Evolutionary conservation across 2,329 filamentous ascomycete genomes (phyloP).

Genomic region (Aspergillus pseudoterreus): DNA sequence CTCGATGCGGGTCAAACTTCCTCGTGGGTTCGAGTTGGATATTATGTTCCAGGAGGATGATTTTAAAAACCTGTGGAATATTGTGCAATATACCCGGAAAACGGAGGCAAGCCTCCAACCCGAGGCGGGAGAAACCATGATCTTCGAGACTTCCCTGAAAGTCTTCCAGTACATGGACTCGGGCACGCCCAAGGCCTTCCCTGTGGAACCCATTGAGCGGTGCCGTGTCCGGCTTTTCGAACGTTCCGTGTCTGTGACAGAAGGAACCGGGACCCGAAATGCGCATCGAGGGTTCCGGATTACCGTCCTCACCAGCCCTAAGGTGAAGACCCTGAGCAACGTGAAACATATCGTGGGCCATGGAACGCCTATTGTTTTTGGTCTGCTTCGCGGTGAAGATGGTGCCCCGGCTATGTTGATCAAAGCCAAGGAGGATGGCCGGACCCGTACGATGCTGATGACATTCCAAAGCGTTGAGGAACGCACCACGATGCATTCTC

Average conservation of each 20-base stretch:
- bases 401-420: slow-evolving; percentile 67
- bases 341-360: slow-evolving; percentile 67
- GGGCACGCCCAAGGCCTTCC: slow-evolving; percentile 68
- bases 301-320: slow-evolving; percentile 71
- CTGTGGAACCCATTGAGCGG: slow-evolving; percentile 65
- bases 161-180: slow-evolving; percentile 80
- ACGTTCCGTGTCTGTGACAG: slow-evolving; percentile 61
- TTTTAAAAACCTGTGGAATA: slow-evolving; percentile 73
- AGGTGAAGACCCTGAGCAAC: slow-evolving; percentile 72
- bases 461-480: slow-evolving; percentile 73
- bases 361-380: slow-evolving; percentile 69
- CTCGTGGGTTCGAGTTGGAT: slow-evolving; percentile 70
- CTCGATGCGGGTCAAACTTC: slow-evolving; percentile 65
- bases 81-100: slow-evolving; percentile 79
- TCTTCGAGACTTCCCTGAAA: slow-evolving; percentile 66
- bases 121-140: slow-evolving; percentile 64
- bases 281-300: slow-evolving; percentile 78
- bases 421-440: slow-evolving; percentile 63
- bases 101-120: slow-evolving; percentile 69
- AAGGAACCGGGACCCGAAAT: slow-evolving; percentile 67
- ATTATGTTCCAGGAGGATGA: slow-evolving; percentile 72
- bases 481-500: slow-evolving; percentile 65
- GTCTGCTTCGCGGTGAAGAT: slow-evolving; percentile 69
- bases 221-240: slow-evolving; percentile 77
- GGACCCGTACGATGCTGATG: slow-evolving; percentile 69